Base-by-base conservation (phyloP, 208 protist genomes). In the Trypanosoma mega region DNA sequence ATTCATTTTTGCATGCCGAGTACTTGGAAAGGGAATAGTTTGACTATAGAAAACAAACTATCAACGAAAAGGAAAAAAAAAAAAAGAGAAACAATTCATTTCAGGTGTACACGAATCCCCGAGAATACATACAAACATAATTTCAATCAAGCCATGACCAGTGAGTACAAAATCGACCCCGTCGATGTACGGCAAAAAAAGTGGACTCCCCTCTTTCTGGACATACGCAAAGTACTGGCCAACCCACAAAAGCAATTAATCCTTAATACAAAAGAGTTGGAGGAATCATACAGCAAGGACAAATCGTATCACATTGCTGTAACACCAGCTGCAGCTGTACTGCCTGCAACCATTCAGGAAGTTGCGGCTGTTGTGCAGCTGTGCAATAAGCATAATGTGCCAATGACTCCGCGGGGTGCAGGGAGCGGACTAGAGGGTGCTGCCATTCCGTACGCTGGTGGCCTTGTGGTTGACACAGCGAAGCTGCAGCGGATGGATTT, bases 361-460 rank as follows among this genome's bases (percentile, higher is more conserved):
- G 67, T 70, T 0, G 72, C 48, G 0, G 68, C 58, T 3, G 59
- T 79, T 5, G 68, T 78, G 56, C 68, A 63, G 26, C 29, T 70
- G 11, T 83, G 72, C 51, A 31, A 31, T 16, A 50, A 64, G 39
- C 63, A 79, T 68, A 70, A 72, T 20, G 63, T 79, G 27, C 76
- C 76, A 30, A 83, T 87, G 69, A 82, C 76, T 31, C 76, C 76
- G 21, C 73, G 77, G 23, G 80, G 80, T 8, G 80, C 68, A 18
- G 76, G 76, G 16, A 81, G 63, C 1, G 80, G 76, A 47, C 43
- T 81, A 39, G 76, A 81, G 53, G 80, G 80, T 24, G 69, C 51
- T 18, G 66, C 68, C 29, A 79, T 83, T 47, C 76, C 76, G 20
- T 77, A 77, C 46, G 68, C 68, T 9, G 80, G 76, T 29, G 80